A percentile compares a stretch with the other conserved stretches of the same genome.
Evolutionary conservation across 257 asterid genomes (phyloP).

Genomic region (Petrea volubilis): DNA sequence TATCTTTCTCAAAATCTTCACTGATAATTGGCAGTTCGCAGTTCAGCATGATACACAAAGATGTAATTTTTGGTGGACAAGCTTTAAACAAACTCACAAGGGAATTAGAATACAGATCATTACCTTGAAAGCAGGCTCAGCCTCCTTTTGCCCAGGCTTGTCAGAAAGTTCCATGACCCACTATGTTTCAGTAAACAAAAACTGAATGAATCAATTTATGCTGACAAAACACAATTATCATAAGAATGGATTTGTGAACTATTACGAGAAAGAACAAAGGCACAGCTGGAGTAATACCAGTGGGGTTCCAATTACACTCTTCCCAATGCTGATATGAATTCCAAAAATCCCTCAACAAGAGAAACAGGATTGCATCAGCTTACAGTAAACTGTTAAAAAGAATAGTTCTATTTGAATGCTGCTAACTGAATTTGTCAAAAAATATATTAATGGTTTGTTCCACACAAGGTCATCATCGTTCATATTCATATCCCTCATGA

Average conservation of each 20-base stretch:
- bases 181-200: constrained; percentile 22
- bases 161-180: constrained; percentile 45
- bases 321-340: constrained; percentile 40
- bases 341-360: constrained; percentile 34
- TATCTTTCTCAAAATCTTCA: no score
- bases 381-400: background rate
- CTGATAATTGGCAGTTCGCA: background rate
- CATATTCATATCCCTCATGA: background rate
- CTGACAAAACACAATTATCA: constrained; percentile 17
- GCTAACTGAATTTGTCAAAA: constrained; percentile 1
- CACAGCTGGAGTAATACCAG: constrained; percentile 29
- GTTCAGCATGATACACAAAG: background rate
- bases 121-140: constrained; percentile 54
- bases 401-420: background rate
- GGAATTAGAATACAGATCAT: constrained; percentile 2
- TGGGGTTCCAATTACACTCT: constrained; percentile 41
- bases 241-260: background rate
- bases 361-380: constrained; percentile 23
- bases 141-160: constrained; percentile 39
- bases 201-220: constrained; percentile 19
- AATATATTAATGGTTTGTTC: background rate
- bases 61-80: background rate
- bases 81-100: background rate
- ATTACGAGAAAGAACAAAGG: constrained; percentile 1
- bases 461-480: background rate